Evolutionary conservation across 495 filamentous ascomycete species (phyloP).

Genomic region (Aspergillus campestris): DNA sequence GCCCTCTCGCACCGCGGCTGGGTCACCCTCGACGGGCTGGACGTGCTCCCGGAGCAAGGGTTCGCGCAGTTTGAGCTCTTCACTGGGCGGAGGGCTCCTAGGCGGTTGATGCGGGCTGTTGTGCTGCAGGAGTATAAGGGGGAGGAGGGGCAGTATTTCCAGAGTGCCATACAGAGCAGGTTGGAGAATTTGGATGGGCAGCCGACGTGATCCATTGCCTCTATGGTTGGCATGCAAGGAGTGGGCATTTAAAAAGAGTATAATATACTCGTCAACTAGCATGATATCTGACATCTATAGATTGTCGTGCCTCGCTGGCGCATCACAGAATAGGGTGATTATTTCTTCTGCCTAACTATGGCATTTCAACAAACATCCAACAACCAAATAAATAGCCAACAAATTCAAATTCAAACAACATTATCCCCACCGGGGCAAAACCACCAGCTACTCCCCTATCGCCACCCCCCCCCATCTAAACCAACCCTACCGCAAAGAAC

Average conservation of each 20-base stretch:
- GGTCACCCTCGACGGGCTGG: constrained; percentile 68
- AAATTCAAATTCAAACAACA: too few species aligned
- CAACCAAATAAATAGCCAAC: too few species aligned
- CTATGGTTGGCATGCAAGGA: background rate
- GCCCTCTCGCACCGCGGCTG: constrained; percentile 51
- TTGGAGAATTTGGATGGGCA: constrained; percentile 32
- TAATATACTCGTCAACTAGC: background rate
- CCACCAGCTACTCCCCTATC: too few species aligned
- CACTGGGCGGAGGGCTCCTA: constrained; percentile 65
- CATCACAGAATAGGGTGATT: too few species aligned
- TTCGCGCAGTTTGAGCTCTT: constrained; percentile 78
- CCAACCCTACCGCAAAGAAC: too few species aligned
- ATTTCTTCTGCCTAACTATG: too few species aligned
- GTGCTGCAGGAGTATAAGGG: constrained; percentile 32
- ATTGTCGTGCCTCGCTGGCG: too few species aligned
- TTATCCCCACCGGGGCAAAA: too few species aligned
- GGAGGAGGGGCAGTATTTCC: constrained; percentile 31
- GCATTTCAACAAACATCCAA: too few species aligned
- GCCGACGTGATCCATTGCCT: constrained; percentile 17
- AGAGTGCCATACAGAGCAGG: constrained; percentile 22
- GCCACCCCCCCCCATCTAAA: too few species aligned
- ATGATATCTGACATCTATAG: background rate
- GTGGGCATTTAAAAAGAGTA: background rate
- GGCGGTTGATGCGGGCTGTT: constrained; percentile 52
- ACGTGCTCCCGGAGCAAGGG: constrained; percentile 70